Evolutionary conservation across 257 asterid genomes (phyloP).

Genomic region (Ocimum tenuiflorum): DNA sequence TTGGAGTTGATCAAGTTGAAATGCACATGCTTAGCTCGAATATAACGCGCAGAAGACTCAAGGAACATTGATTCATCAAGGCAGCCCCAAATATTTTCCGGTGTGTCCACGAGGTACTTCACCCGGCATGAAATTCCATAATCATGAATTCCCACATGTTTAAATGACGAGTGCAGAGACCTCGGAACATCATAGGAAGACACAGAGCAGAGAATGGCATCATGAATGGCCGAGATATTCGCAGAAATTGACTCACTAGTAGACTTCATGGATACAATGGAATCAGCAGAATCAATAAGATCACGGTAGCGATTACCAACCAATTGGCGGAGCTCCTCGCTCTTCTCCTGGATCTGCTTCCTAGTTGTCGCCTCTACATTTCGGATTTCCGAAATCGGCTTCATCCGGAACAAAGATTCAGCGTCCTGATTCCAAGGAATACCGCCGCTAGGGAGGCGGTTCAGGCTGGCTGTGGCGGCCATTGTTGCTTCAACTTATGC

Average conservation of each 20-base stretch:
- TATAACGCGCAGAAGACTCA: constrained; percentile 81
- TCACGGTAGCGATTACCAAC: constrained; percentile 94
- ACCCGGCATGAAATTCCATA: constrained; percentile 93
- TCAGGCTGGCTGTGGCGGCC: constrained; percentile 31
- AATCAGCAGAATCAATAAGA: constrained; percentile 96
- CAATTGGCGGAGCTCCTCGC: constrained; percentile 90
- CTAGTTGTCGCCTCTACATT: constrained; percentile 70
- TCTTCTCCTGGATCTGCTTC: constrained; percentile 88
- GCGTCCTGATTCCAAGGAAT: constrained; percentile 71
- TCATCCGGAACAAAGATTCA: constrained; percentile 77
- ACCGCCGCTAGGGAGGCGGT: constrained; percentile 28
- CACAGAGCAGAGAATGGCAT: constrained; percentile 47
- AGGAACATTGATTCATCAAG: constrained; percentile 92
- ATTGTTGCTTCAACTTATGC: constrained; percentile 23
- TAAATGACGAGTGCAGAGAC: too few species aligned
- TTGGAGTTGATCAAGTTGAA: constrained; percentile 39
- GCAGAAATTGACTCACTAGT: constrained; percentile 73
- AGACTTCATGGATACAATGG: constrained; percentile 85
- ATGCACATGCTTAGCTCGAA: constrained; percentile 86
- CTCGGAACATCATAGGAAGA: too few species aligned
- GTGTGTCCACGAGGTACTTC: constrained; percentile 97
- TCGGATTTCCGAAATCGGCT: constrained; percentile 86
- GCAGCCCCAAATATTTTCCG: constrained; percentile 98
- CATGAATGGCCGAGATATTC: constrained; percentile 62
- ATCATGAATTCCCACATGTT: constrained; percentile 49